Evolutionary conservation across 176 grass and related monocot species (phyloP), one percentile per base, ranked within the genome.

Genomic region (Paspalum notatum): DNA sequence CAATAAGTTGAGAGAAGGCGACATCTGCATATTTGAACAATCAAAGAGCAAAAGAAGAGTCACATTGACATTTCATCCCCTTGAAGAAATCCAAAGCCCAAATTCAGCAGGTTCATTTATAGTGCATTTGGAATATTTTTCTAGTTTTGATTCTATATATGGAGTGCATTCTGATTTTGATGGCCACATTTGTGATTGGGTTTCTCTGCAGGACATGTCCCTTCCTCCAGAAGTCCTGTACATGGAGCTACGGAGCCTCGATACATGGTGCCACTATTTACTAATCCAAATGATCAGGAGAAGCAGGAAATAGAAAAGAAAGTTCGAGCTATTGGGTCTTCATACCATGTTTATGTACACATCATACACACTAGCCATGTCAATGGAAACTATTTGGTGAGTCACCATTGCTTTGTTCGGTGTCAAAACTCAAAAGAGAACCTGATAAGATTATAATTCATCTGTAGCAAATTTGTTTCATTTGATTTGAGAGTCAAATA

Each of bases 21-120:
- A 82, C 26, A 38, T 85, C 44, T 85, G 83, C 15, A 14, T 76
- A 9, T 90, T 85, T 82, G 69, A 85, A 79, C 16, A 62, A 56
- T 72, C 42, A 38, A 75, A 48, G 38, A 12, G 51, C 25, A 27
- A 37, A 26, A 13, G 20, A 20, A 11, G 49, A 60, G 24, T 71
- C 18, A 66, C n/a, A 21, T 42, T 77, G 20, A 62, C 71, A 12
- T 78, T 81, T 6, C 72, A 87, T 77, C 70, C 10, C 54, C 61
- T 77, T 63, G 54, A 61, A 53, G 41, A 60, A 69, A 68, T 32
- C 39, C 43, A 43, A 11, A 0, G 8, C 21, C 14, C 8, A 17
- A 15, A 44, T 7, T 8, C 39, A 27, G 20, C 39, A 61, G 74
- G 55, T 63, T 60, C 26, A 24, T 48, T 16, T 16, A 0, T 22